A percentile compares a stretch with the other conserved stretches of the same genome.
phyloP scores from a whole-genome alignment of 148 eudicot genomes.

The Rhododendron griersonianum region DNA sequence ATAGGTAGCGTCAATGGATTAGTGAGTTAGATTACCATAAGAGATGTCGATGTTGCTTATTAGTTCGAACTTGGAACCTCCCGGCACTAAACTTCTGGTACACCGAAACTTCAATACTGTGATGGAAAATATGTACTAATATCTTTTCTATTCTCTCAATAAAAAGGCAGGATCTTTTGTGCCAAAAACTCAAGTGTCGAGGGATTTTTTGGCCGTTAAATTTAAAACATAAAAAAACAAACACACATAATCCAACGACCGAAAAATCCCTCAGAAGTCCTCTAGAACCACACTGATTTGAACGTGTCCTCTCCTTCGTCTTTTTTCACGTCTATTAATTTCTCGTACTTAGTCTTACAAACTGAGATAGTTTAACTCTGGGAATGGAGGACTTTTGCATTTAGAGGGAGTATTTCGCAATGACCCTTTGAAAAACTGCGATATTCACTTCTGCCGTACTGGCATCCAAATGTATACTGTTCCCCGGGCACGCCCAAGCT shows the following conservation, averaged over 20 bases:
- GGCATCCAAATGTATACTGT: neutral
- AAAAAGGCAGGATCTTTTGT: no score
- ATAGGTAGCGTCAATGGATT: neutral
- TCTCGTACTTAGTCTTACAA: neutral
- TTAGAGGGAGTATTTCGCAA: neutral
- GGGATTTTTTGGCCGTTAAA: no score
- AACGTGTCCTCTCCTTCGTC: neutral
- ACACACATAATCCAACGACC: no score
- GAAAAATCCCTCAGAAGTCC: no score
- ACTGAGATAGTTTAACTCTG: neutral
- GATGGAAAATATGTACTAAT: no score
- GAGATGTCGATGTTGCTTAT: no score
- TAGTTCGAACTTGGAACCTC: neutral
- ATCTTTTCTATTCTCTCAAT: no score
- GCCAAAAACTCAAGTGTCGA: no score
- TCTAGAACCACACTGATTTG: no score
- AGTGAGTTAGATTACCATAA: no score
- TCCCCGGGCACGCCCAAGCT: neutral
- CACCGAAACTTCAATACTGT: neutral
- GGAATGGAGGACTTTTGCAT: neutral
- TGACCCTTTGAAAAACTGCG: neutral
- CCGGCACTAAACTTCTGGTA: no score
- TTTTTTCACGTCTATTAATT: neutral
- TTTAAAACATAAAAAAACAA: no score
- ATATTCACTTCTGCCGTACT: neutral